These are phyloP conservation scores for Pleurotus pulmonarius DNA, from an alignment of 768 basidiomycete species.

Conservation along the genomic window DNA sequence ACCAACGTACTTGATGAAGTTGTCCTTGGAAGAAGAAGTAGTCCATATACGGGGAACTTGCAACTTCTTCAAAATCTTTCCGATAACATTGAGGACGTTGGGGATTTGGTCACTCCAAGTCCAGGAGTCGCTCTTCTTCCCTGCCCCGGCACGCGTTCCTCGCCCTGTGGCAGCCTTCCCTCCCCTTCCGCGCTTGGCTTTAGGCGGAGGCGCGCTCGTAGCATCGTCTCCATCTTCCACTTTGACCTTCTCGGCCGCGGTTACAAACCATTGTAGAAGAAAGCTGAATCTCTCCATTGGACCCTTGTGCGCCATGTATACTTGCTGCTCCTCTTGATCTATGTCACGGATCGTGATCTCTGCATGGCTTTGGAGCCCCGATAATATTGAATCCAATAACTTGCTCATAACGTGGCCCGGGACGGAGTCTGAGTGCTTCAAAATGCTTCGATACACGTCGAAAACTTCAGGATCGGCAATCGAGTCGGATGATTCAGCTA, in stretches of 20 bases:
- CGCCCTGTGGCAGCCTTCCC: conserved; percentile 43
- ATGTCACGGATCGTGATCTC: conserved; percentile 70
- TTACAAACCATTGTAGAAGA: conserved; percentile 87
- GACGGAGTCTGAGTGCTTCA: conserved; percentile 70
- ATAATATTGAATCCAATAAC: conserved; percentile 81
- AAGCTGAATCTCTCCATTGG: conserved; percentile 93
- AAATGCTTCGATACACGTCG: conserved; percentile 76
- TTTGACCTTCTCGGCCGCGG: conserved; percentile 75
- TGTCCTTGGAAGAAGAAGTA: conserved; percentile 80
- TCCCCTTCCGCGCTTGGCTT: conserved; percentile 55
- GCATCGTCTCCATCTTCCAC: conserved; percentile 42
- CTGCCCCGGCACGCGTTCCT: conserved; percentile 32
- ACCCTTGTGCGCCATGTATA: conserved; percentile 56
- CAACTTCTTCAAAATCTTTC: conserved; percentile 60
- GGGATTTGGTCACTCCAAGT: conserved; percentile 80
- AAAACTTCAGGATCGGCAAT: conserved; percentile 69
- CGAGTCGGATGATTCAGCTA: conserved; percentile 71
- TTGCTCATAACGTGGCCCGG: conserved; percentile 73
- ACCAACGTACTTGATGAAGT: conserved; percentile 71
- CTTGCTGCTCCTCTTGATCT: conserved; percentile 63
- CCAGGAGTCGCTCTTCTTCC: conserved; percentile 54
- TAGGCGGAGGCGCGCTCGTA: conserved; percentile 40
- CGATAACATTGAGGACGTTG: conserved; percentile 61
- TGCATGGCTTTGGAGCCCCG: conserved; percentile 68
- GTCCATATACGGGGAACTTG: conserved; percentile 84